phyloP scores from a whole-genome alignment of 164 flowering plant species.

The Chimonanthus praecox region DNA sequence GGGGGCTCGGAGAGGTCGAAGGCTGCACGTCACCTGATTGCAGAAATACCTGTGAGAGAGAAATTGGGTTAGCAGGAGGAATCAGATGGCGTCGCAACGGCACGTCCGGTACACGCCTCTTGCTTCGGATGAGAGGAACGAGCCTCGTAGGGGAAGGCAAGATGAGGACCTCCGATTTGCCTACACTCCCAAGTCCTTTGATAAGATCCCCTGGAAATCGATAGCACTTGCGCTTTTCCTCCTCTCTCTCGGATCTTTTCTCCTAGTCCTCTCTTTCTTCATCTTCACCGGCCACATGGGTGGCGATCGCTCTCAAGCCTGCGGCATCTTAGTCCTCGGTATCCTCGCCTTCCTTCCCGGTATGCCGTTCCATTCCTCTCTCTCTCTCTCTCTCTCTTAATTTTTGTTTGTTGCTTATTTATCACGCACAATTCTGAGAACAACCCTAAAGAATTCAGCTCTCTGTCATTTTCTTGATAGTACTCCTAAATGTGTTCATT shows the following conservation, averaged over 20 bases:
- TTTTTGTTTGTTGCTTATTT: background rate
- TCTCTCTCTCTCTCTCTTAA: background rate
- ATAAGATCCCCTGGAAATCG: constrained; percentile 81
- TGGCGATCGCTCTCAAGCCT: constrained; percentile 75
- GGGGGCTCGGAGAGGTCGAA: too few relatives aligned
- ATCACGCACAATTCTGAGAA: too few relatives aligned
- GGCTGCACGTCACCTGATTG: too few relatives aligned
- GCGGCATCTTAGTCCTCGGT: constrained; percentile 70
- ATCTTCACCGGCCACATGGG: constrained; percentile 92
- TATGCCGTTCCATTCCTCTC: constrained; percentile 12
- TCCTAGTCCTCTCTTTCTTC: constrained; percentile 68
- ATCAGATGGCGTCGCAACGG: constrained; percentile 52
- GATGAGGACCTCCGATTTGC: constrained; percentile 63
- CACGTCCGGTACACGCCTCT: constrained; percentile 48
- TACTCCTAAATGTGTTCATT: background rate
- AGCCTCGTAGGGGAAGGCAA: constrained; percentile 15
- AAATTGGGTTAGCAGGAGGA: too few relatives aligned
- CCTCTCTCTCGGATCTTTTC: constrained; percentile 54
- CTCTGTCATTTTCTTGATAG: too few relatives aligned
- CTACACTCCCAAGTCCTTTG: constrained; percentile 60
- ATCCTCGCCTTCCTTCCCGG: constrained; percentile 82
- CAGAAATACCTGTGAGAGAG: too few relatives aligned
- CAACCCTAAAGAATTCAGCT: background rate
- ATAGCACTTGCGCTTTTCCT: constrained; percentile 78
- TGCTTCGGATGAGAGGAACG: constrained; percentile 36